A percentile compares a stretch with the other conserved stretches of the same genome.
Evolutionary conservation across 2,329 filamentous ascomycete species (phyloP).

Genomic region (Colletotrichum liaoningense): DNA sequence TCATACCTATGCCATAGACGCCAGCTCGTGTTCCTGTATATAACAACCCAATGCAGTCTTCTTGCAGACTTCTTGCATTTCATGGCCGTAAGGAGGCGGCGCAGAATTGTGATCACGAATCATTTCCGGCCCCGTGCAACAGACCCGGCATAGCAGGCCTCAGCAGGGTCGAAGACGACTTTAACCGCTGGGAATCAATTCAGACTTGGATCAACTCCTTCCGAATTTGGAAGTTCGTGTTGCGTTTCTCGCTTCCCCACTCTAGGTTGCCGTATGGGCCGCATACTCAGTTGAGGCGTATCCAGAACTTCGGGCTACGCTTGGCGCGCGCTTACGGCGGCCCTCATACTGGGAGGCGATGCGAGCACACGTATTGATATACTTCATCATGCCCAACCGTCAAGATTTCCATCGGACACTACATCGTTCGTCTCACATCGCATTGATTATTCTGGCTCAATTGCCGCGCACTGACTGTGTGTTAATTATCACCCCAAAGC

Average conservation of each 20-base stretch:
- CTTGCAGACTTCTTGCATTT: background rate
- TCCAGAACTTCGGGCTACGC: background rate
- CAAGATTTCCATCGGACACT: background rate
- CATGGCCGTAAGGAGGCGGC: background rate
- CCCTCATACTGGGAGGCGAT: background rate
- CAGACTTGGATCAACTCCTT: background rate
- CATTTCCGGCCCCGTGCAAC: background rate
- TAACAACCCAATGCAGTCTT: background rate
- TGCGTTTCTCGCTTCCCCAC: too few species aligned
- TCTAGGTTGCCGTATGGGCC: background rate
- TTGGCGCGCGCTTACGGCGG: background rate
- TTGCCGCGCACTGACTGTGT: too few species aligned
- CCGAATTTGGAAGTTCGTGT: too few species aligned
- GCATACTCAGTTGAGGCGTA: background rate
- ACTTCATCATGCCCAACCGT: background rate
- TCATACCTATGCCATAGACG: background rate
- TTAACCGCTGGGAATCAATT: background rate
- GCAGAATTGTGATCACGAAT: background rate
- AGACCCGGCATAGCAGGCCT: background rate
- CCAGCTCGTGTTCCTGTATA: background rate
- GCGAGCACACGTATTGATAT: background rate
- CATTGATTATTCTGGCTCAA: too few species aligned
- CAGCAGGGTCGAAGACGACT: background rate
- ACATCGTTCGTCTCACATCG: background rate
- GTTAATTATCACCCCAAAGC: background rate